A percentile compares a stretch with the other conserved stretches of the same genome.
These are phyloP conservation scores for Berkeleyomyces rouxiae DNA, from an alignment of 2,329 filamentous ascomycete species.

Conservation along the genomic window DNA sequence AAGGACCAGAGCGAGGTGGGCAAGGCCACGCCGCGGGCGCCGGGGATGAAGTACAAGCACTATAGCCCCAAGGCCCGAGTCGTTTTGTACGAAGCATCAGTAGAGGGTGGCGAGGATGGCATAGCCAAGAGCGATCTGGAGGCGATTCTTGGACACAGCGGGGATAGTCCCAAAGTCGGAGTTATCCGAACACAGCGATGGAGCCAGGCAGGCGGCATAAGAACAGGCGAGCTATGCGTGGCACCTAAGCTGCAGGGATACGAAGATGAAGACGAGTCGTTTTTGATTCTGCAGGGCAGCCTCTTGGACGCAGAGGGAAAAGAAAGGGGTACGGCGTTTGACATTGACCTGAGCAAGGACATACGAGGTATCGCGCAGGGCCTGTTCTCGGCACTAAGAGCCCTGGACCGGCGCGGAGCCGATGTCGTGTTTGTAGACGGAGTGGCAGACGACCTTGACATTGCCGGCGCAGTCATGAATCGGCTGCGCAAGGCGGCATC, in stretches of 20 bases:
- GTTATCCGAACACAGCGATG: slow-evolving; percentile 40
- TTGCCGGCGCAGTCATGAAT: slow-evolving; percentile 79
- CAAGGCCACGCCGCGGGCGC: slow-evolving; percentile 54
- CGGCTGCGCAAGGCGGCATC: slow-evolving; percentile 62
- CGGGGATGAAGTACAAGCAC: slow-evolving; percentile 98
- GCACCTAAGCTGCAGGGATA: slow-evolving; percentile 17
- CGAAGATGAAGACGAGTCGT: slow-evolving; percentile 19
- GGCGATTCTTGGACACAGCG: slow-evolving; percentile 16
- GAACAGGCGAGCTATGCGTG: slow-evolving; percentile 19
- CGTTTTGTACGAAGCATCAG: slow-evolving; percentile 54
- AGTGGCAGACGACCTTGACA: slow-evolving; percentile 60
- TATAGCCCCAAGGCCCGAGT: slow-evolving; percentile 86
- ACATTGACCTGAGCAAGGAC: slow-evolving; percentile 56
- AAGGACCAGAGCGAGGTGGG: slow-evolving; percentile 55
- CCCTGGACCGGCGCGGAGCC: slow-evolving; percentile 63
- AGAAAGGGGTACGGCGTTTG: slow-evolving; percentile 35
- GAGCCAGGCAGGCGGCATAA: slow-evolving; percentile 28
- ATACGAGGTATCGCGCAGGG: slow-evolving; percentile 65
- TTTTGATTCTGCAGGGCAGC: slow-evolving; percentile 26
- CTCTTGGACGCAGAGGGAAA: slow-evolving; percentile 21
- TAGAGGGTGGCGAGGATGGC: slow-evolving; percentile 21
- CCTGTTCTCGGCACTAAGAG: slow-evolving; percentile 72
- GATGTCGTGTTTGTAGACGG: slow-evolving; percentile 85
- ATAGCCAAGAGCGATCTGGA: slow-evolving; percentile 23
- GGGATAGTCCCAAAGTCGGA: slow-evolving; percentile 23